These are phyloP conservation scores for Ceratocystis albifundus DNA, from an alignment of 2,329 filamentous ascomycete genomes.

Conservation along the genomic window DNA sequence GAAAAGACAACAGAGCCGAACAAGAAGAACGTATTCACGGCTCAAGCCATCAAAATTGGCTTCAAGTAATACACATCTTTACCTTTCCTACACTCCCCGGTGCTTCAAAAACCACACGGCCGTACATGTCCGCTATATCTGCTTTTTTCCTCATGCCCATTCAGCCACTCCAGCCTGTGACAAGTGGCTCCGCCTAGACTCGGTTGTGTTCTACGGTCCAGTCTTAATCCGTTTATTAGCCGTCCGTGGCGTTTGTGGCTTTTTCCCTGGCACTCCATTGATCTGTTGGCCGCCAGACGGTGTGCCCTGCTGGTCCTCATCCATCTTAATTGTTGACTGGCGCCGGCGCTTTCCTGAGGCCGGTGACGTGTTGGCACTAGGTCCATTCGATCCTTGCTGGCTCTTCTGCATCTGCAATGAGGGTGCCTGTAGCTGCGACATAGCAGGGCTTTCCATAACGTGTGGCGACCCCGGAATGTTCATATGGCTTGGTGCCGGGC, in stretches of 20 bases:
- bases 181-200: background rate
- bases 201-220: conserved; percentile 8
- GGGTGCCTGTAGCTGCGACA: conserved; percentile 51
- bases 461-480: conserved; percentile 51
- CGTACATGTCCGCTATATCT: no score
- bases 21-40: background rate
- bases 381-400: conserved; percentile 56
- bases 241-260: conserved; percentile 48
- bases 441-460: conserved; percentile 47
- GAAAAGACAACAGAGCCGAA: background rate
- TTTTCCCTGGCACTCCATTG: conserved; percentile 45
- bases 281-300: conserved; percentile 38
- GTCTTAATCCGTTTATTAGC: conserved; percentile 25
- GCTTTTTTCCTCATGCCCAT: background rate
- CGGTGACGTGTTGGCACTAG: conserved; percentile 56
- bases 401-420: conserved; percentile 56
- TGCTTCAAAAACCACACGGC: no score
- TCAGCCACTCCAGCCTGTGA: background rate
- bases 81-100: background rate
- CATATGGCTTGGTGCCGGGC: conserved; percentile 48
- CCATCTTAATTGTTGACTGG: conserved; percentile 46
- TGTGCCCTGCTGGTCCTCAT: conserved; percentile 41
- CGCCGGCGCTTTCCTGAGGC: conserved; percentile 48
- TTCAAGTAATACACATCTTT: background rate
- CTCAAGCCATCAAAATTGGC: background rate